phyloP scores from a whole-genome alignment of 139 green algal species.

The Diplosphaera chodatii region DNA sequence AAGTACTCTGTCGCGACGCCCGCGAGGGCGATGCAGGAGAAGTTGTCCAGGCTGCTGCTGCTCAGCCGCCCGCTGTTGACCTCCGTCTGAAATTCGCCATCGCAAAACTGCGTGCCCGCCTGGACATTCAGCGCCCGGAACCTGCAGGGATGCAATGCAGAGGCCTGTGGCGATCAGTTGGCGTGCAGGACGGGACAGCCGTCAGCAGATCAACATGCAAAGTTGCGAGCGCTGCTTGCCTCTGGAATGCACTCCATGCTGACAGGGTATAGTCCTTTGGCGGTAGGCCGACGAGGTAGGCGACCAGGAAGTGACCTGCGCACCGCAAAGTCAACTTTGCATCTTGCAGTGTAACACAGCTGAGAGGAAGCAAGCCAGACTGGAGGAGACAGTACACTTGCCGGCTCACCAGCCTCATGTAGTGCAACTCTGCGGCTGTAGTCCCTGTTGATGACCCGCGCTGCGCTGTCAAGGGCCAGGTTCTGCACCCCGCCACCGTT shows the following conservation, averaged over 20 bases:
- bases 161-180: too few species aligned
- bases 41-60: conserved; percentile 60
- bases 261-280: conserved; percentile 85
- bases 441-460: conserved; percentile 35
- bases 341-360: too few species aligned
- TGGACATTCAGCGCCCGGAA: conserved; percentile 88
- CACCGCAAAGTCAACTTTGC: too few species aligned
- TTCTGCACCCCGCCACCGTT: conserved; percentile 65
- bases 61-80: conserved; percentile 56
- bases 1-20: conserved; percentile 81
- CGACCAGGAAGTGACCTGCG: conserved; percentile 90
- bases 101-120: conserved; percentile 90
- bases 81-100: conserved; percentile 82
- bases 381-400: too few species aligned
- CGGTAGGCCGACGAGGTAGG: conserved; percentile 89
- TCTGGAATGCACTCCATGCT: conserved; percentile 69
- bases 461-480: conserved; percentile 70
- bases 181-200: too few species aligned
- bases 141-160: conserved; percentile 19
- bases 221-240: too few species aligned
- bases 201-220: too few species aligned
- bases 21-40: conserved; percentile 82
- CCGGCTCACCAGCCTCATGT: too few species aligned
- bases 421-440: conserved; percentile 62
- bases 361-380: too few species aligned